A percentile compares a stretch with the other conserved stretches of the same genome.
phyloP scores from a whole-genome alignment of 1,284 basidiomycete genomes.

The Trametes sp. region DNA sequence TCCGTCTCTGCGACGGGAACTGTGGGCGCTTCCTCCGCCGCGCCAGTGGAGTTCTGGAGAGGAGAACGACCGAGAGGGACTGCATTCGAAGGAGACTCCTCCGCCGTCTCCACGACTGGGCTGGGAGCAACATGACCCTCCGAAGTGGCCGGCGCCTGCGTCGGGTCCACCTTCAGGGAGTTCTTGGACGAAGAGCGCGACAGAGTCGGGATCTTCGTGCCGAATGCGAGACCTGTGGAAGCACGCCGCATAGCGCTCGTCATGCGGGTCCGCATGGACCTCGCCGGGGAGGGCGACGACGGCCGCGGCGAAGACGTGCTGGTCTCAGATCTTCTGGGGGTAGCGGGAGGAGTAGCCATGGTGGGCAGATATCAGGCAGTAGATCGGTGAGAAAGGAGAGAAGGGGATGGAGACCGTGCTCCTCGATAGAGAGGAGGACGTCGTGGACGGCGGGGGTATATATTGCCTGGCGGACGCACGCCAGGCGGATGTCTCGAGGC shows the following conservation, averaged over 20 bases:
- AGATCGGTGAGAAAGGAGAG: conserved; percentile 19
- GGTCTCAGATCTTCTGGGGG: conserved; percentile 25
- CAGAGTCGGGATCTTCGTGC: conserved; percentile 39
- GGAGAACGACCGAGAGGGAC: conserved; percentile 34
- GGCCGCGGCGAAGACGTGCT: conserved; percentile 19
- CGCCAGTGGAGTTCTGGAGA: conserved; percentile 24
- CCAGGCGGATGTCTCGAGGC: conserved; percentile 43
- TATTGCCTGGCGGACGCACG: conserved; percentile 32
- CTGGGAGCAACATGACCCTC: conserved; percentile 28
- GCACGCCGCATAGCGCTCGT: conserved; percentile 57
- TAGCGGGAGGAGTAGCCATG: conserved; percentile 31
- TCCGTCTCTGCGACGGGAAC: conserved; percentile 4
- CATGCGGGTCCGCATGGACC: conserved; percentile 45
- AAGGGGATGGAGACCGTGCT: conserved; percentile 27
- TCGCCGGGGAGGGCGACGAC: conserved; percentile 35
- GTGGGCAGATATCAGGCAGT: conserved; percentile 13
- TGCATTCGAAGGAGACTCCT: conserved; percentile 26
- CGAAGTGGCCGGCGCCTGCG: conserved; percentile 26
- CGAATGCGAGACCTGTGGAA: conserved; percentile 52
- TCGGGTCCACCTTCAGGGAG: conserved; percentile 37
- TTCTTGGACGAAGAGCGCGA: conserved; percentile 41
- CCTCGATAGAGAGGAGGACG: conserved; percentile 26
- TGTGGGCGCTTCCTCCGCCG: neutral
- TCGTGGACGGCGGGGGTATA: conserved; percentile 32
- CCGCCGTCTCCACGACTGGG: conserved; percentile 40